These are phyloP conservation scores for Pichia ethanolica DNA, from an alignment of 805 yeast species.

Conservation along the genomic window DNA sequence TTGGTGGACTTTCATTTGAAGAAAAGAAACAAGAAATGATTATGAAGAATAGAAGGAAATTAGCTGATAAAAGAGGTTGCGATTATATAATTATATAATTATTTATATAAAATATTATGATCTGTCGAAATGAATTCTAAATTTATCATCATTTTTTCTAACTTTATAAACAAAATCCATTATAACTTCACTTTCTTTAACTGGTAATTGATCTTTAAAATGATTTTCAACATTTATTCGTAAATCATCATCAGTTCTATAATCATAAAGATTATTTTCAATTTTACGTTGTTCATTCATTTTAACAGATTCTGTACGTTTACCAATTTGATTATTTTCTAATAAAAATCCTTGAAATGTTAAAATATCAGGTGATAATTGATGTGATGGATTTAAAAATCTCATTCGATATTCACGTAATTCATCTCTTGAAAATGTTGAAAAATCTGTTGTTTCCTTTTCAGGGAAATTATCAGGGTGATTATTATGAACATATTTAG, in stretches of 20 bases:
- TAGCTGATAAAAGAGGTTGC: constrained; percentile 26
- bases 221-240: constrained; percentile 39
- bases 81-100: not conserved
- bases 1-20: constrained; percentile 38
- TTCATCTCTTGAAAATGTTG: constrained; percentile 49
- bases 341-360: constrained; percentile 65
- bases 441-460: constrained; percentile 63
- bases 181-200: constrained; percentile 77
- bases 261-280: constrained; percentile 25
- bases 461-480: constrained; percentile 54
- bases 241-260: constrained; percentile 23
- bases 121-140: constrained; percentile 33
- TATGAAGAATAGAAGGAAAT: constrained; percentile 51
- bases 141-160: constrained; percentile 47
- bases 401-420: constrained; percentile 62
- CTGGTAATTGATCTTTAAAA: constrained; percentile 43
- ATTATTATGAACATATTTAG: constrained; percentile 65
- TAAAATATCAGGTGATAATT: constrained; percentile 50
- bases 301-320: constrained; percentile 43
- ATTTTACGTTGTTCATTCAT: constrained; percentile 21
- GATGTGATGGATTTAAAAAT: constrained; percentile 29
- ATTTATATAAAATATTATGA: not conserved
- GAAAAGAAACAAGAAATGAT: constrained; percentile 52
- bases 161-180: constrained; percentile 86
- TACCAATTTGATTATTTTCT: constrained; percentile 60